Base-by-base conservation (phyloP, 1,284 basidiomycete species). In the Papiliotrema flavescens region DNA sequence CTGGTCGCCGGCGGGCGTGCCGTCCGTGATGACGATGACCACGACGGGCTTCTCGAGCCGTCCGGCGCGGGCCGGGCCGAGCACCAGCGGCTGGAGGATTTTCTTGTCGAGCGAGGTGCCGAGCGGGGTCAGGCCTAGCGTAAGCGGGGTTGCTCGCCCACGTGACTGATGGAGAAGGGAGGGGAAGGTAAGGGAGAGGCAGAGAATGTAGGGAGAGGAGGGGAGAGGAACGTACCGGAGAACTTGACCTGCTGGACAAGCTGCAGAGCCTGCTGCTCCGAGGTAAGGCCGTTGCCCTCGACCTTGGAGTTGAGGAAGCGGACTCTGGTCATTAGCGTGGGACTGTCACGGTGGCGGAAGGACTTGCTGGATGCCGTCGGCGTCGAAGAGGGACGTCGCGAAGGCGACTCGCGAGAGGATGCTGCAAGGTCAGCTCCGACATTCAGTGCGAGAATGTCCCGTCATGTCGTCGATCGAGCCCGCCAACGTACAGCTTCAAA, bases 291-390 rank as follows among this genome's bases (percentile, higher is more conserved):
- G 70, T 79, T 75, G 39, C 78, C 79, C 53, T 79, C 73, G 34
- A 75, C 54, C 39, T 66, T 65, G 43, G 66, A 73, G 71, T 79
- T 79, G 70, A 80, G 76, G 72, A 80, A 79, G 53, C 77, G 64
- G 49, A 42, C 19, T 13, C 17, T 20, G 35, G 22, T 22, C 13
- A 11, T 7, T 7, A n/a, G n/a, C n/a, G n/a, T n/a, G n/a, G n/a
- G n/a, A n/a, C n/a, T n/a, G n/a, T n/a, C n/a, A n/a, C n/a, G n/a
- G n/a, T n/a, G n/a, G n/a, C n/a, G n/a, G n/a, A n/a, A 13, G 28
- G 6, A 23, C 13, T 17, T 46, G 41, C 20, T 72, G 68, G 57
- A 79, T 78, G 47, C 79, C 79, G 55, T 80, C 79, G 11, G 70
- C 62, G 64, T 80, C 79, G 61, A 79, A 79, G n/a, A 79, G 63